A percentile compares a stretch with the other conserved stretches of the same genome.
These are phyloP conservation scores for Cicer cuneatum DNA, from an alignment of 306 rosid species.

Conservation along the genomic window DNA sequence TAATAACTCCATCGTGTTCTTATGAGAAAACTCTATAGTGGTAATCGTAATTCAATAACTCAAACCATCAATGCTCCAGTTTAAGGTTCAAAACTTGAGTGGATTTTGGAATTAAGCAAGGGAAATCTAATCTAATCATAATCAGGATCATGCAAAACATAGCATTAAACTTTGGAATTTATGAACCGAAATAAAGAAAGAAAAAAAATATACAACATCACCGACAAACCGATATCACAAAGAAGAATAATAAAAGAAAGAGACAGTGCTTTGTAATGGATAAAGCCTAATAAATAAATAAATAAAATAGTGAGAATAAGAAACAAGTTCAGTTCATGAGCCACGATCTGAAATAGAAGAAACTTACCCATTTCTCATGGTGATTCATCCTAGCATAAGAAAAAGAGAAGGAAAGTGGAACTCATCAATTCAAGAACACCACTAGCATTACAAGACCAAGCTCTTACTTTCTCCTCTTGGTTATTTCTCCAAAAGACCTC, in stretches of 20 bases:
- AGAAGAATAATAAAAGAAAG: constrained; percentile 4
- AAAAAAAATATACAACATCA: constrained; percentile 1
- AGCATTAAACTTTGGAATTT: constrained; percentile 45
- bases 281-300: constrained; percentile 49
- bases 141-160: neutral
- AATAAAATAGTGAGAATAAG: constrained; percentile 56
- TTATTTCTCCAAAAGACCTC: too few relatives aligned
- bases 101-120: constrained; percentile 34
- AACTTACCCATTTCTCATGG: too few relatives aligned
- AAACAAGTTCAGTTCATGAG: constrained; percentile 24
- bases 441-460: too few relatives aligned
- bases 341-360: constrained; percentile 54
- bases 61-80: neutral
- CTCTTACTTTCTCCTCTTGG: too few relatives aligned
- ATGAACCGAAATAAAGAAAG: neutral
- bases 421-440: too few relatives aligned
- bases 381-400: too few relatives aligned
- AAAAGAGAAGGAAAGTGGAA: too few relatives aligned
- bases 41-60: neutral
- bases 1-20: constrained; percentile 18
- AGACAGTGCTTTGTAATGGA: constrained; percentile 34
- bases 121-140: constrained; percentile 19
- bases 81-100: constrained; percentile 13
- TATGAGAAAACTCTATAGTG: neutral
- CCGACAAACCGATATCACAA: neutral